Conservation (phyloP, 345 rosid species). For the Salix brachista region DNA sequence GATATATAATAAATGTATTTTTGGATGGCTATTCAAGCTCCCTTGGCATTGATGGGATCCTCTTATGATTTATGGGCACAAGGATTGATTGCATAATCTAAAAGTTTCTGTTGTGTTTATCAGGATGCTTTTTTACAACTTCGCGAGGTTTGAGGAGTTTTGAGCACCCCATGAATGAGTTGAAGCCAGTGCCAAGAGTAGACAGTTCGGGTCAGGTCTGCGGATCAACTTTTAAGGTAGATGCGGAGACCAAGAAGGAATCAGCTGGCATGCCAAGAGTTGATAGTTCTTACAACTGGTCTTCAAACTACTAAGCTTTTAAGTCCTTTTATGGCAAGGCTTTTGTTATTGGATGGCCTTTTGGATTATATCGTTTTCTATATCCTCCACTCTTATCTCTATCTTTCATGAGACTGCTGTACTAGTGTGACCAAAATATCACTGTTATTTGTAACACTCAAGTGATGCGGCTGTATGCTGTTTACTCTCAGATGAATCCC, state of each 20-base stretch:
- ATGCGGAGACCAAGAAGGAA: conserved; percentile 68
- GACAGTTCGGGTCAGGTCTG: conserved; percentile 87
- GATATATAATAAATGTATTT: background rate
- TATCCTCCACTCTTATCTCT: background rate
- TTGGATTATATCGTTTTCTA: background rate
- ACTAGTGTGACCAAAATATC: conserved; percentile 7
- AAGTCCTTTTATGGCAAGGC: conserved; percentile 6
- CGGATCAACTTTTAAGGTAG: conserved; percentile 74
- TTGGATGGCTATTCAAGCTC: background rate
- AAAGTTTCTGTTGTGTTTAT: conserved; percentile 12
- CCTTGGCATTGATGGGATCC: background rate
- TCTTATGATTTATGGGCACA: background rate
- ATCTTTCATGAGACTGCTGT: conserved; percentile 15
- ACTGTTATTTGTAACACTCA: background rate
- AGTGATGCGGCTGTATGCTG: conserved; percentile 30
- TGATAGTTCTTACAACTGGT: conserved; percentile 93
- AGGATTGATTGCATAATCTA: background rate
- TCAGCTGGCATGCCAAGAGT: conserved; percentile 73
- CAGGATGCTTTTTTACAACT: conserved; percentile 90
- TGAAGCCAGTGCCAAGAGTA: conserved; percentile 89
- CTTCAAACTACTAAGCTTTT: conserved; percentile 41
- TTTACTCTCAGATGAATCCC: conserved; percentile 20
- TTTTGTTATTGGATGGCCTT: conserved; percentile 22
- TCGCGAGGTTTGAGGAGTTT: conserved; percentile 93
- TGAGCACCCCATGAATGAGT: conserved; percentile 74